A percentile compares a stretch with the other conserved stretches of the same genome.
Evolutionary conservation across 2,329 filamentous ascomycete genomes (phyloP).

Genomic region (Diaporthe humulicola): DNA sequence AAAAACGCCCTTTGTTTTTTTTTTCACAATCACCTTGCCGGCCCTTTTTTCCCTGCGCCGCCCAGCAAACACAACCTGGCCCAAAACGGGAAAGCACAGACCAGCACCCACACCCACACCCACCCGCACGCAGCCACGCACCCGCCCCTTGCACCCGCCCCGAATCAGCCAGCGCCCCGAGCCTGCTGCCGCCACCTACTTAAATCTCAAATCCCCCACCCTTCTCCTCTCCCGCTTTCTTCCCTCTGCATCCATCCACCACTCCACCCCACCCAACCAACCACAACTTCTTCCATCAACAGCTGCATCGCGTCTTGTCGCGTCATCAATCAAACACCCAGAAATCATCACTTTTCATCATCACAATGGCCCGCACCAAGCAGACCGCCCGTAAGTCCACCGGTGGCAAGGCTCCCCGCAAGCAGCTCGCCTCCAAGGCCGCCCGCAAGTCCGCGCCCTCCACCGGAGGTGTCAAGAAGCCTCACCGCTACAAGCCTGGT

Average conservation of each 20-base stretch:
- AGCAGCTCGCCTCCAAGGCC: slow-evolving; percentile 99
- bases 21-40: slow-evolving; percentile 45
- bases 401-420: slow-evolving; percentile 84
- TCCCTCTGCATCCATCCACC: slow-evolving; percentile 48
- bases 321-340: slow-evolving; percentile 44
- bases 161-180: slow-evolving; percentile 53
- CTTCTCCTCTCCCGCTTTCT: slow-evolving; percentile 51
- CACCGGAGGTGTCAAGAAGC: slow-evolving; percentile 97
- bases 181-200: slow-evolving; percentile 48
- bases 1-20: slow-evolving; percentile 44
- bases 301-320: slow-evolving; percentile 43
- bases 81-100: slow-evolving; percentile 44
- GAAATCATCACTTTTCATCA: slow-evolving; percentile 45
- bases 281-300: slow-evolving; percentile 47
- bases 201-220: slow-evolving; percentile 60
- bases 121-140: not conserved
- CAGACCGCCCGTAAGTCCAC: slow-evolving; percentile 82
- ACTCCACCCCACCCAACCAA: slow-evolving; percentile 45
- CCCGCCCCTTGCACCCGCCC: slow-evolving; percentile 42
- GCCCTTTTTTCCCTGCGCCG: slow-evolving; percentile 41
- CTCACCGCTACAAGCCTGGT: slow-evolving; percentile 89
- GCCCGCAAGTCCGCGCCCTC: slow-evolving; percentile 98
- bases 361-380: slow-evolving; percentile 75
- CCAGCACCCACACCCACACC: slow-evolving; percentile 30
- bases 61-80: slow-evolving; percentile 38